Percentiles rank a stretch among this genome's conserved stretches.
Conservation (phyloP, 768 basidiomycete species). For the Clitopilus passeckerianus region DNA sequence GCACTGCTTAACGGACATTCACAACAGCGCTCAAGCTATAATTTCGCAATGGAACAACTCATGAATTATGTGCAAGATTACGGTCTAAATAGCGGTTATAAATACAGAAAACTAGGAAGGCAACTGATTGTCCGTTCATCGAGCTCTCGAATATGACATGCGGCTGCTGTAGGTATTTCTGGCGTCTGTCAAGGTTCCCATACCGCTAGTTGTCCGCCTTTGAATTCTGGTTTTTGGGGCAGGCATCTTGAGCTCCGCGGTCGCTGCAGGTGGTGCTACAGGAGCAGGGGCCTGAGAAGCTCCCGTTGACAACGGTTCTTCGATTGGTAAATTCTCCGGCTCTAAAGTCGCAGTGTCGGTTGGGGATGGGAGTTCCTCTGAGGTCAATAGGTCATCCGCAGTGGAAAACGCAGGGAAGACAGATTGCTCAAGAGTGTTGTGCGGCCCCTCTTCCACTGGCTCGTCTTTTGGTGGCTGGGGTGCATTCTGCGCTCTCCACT, state of each 20-base stretch:
- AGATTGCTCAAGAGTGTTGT: constrained; percentile 17
- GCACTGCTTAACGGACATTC: no score
- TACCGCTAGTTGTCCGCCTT: constrained; percentile 11
- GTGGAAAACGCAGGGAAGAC: neutral
- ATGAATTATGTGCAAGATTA: neutral
- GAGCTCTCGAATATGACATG: constrained; percentile 27
- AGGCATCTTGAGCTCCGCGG: constrained; percentile 12
- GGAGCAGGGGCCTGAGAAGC: neutral
- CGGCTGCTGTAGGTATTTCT: constrained; percentile 29
- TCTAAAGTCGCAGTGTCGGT: constrained; percentile 1
- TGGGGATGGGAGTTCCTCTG: neutral
- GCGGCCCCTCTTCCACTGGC: constrained; percentile 31
- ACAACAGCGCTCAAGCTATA: neutral
- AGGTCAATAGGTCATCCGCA: neutral
- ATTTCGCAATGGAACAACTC: neutral
- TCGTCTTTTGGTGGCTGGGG: constrained; percentile 25
- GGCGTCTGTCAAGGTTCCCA: constrained; percentile 36
- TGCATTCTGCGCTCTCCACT: constrained; percentile 35
- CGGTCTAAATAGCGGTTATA: neutral
- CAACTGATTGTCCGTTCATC: constrained; percentile 10
- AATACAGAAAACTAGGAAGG: neutral
- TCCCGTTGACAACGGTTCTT: neutral
- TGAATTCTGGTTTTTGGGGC: constrained; percentile 9
- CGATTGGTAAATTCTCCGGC: constrained; percentile 8
- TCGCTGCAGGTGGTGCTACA: constrained; percentile 31